Percentiles rank a stretch among this genome's conserved stretches.
phyloP scores from a whole-genome alignment of 2,329 filamentous ascomycete species.

The Fusarium brevicatenulatum region DNA sequence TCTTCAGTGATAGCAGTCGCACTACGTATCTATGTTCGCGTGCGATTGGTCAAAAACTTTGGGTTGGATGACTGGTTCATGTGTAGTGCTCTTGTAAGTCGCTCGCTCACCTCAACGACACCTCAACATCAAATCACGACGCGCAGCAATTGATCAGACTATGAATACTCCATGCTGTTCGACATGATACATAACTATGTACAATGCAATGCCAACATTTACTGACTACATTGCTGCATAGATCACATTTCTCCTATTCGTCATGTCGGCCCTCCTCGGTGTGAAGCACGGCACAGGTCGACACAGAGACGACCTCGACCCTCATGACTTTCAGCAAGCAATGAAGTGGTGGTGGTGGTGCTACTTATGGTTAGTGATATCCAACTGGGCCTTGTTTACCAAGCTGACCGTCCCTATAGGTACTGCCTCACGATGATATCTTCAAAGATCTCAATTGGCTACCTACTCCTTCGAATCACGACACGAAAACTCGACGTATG shows the following conservation, averaged over 20 bases:
- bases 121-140: background rate
- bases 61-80: constrained; percentile 54
- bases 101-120: background rate
- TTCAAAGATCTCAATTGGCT: constrained; percentile 56
- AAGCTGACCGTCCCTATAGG: constrained; percentile 10
- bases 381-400: too few relatives aligned
- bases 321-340: constrained; percentile 43
- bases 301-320: constrained; percentile 47
- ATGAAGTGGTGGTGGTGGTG: constrained; percentile 54
- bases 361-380: constrained; percentile 41
- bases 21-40: constrained; percentile 50
- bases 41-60: constrained; percentile 51
- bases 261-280: constrained; percentile 48
- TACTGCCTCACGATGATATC: constrained; percentile 51
- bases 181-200: background rate
- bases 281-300: constrained; percentile 55
- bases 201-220: background rate
- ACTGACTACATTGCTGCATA: constrained; percentile 15
- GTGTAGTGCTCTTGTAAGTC: constrained; percentile 48
- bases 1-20: constrained; percentile 43
- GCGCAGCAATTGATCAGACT: background rate
- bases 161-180: background rate
- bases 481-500: constrained; percentile 47
- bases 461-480: constrained; percentile 55
- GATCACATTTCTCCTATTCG: constrained; percentile 52